Evolutionary conservation across 2,329 filamentous ascomycete genomes (phyloP).

Genomic region (Thielaviopsis punctulata): DNA sequence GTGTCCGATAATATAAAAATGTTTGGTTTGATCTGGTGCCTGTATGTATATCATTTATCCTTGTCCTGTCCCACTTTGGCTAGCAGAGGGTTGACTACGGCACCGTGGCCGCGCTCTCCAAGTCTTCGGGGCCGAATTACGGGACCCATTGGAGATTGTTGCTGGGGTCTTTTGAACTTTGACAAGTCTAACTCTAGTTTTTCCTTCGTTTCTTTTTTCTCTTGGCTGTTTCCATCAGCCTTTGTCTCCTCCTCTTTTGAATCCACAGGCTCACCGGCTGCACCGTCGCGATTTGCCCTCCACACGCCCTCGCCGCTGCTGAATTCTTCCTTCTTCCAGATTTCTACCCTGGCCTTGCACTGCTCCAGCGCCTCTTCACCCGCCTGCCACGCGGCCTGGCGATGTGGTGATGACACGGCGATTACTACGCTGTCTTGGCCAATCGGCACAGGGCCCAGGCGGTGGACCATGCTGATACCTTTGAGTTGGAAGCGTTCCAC

Average conservation of each 20-base stretch:
- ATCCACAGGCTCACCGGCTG: slow-evolving; percentile 32
- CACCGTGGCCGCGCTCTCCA: slow-evolving; percentile 2
- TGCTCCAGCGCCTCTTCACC: slow-evolving; percentile 79
- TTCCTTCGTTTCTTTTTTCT: not conserved
- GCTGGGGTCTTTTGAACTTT: not conserved
- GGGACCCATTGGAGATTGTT: not conserved
- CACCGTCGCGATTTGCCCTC: slow-evolving; percentile 72
- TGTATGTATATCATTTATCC: too few species aligned
- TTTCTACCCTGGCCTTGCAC: slow-evolving; percentile 75
- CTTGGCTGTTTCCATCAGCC: not conserved
- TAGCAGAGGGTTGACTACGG: not conserved
- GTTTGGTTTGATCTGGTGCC: not conserved
- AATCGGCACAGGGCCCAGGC: slow-evolving; percentile 70
- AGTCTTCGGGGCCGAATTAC: slow-evolving; percentile 1
- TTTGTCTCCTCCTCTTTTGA: not conserved
- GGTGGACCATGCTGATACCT: slow-evolving; percentile 65
- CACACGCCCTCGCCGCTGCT: slow-evolving; percentile 60
- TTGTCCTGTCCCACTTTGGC: not conserved
- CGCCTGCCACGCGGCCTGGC: slow-evolving; percentile 69
- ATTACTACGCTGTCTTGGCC: slow-evolving; percentile 90
- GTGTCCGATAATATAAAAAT: not conserved
- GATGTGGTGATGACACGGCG: slow-evolving; percentile 67
- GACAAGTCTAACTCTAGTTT: slow-evolving; percentile 2
- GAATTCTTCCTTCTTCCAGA: slow-evolving; percentile 92
- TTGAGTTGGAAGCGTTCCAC: slow-evolving; percentile 44